These are phyloP conservation scores for Melocanna baccifera DNA, from an alignment of 176 grass and related monocot genomes.

Conservation along the genomic window DNA sequence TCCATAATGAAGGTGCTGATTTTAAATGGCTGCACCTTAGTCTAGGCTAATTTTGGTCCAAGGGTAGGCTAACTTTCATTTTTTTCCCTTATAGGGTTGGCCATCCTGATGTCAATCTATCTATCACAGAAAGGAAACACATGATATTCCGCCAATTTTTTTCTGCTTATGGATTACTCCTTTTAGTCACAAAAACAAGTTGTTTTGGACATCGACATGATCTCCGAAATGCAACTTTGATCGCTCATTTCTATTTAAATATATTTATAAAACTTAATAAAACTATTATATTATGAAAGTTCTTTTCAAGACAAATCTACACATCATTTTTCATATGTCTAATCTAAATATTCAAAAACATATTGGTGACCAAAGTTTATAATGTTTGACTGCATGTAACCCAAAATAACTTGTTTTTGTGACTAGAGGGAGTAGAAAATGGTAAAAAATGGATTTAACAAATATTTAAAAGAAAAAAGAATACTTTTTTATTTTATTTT, in stretches of 20 bases:
- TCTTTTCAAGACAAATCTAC: too few relatives aligned
- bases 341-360: too few relatives aligned
- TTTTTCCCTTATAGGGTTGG: not conserved
- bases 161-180: not conserved
- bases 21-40: not conserved
- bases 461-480: not conserved
- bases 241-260: too few relatives aligned
- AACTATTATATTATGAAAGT: too few relatives aligned
- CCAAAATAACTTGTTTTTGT: too few relatives aligned
- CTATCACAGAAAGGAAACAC: not conserved
- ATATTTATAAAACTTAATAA: too few relatives aligned
- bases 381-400: too few relatives aligned
- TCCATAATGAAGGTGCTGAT: not conserved
- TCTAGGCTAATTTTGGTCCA: constrained; percentile 9
- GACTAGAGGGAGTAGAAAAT: not conserved
- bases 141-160: not conserved
- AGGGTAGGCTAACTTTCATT: not conserved
- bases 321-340: too few relatives aligned
- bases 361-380: too few relatives aligned
- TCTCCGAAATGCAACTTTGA: too few relatives aligned
- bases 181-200: too few relatives aligned
- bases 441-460: not conserved
- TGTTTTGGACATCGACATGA: too few relatives aligned
- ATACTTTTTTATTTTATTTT: not conserved
- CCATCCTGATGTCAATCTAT: not conserved